A percentile compares a stretch with the other conserved stretches of the same genome.
Conservation (phyloP, 768 basidiomycete genomes). For the Hygrophorus russula region DNA sequence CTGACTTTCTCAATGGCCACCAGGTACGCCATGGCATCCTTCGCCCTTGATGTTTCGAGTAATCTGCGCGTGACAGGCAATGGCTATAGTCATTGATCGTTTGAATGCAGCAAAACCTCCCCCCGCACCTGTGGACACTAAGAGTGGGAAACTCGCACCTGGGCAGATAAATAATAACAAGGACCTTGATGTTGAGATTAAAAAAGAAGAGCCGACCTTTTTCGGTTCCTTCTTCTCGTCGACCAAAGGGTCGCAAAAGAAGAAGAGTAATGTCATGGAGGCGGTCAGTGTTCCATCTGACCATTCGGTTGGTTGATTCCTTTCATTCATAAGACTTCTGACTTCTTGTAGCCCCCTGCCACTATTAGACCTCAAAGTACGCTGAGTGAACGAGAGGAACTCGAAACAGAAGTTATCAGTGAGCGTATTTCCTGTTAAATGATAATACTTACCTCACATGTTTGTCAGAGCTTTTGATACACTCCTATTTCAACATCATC, state of each 20-base stretch:
- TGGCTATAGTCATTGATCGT: slow-evolving; percentile 76
- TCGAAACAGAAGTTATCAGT: slow-evolving; percentile 99
- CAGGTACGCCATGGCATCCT: slow-evolving; percentile 33
- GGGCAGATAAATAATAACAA: slow-evolving; percentile 81
- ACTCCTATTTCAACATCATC: slow-evolving; percentile 96
- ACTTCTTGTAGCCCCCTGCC: slow-evolving; percentile 48
- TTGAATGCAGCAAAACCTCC: slow-evolving; percentile 75
- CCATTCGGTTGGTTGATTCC: background rate
- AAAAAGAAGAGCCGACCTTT: slow-evolving; percentile 86
- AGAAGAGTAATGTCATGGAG: slow-evolving; percentile 45
- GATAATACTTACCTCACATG: background rate
- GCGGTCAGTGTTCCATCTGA: slow-evolving; percentile 20
- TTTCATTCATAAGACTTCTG: background rate
- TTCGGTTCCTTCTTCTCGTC: slow-evolving; percentile 92
- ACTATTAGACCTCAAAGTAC: slow-evolving; percentile 86
- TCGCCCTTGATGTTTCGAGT: background rate
- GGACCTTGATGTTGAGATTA: slow-evolving; percentile 84
- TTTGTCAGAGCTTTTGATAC: slow-evolving; percentile 76
- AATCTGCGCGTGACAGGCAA: slow-evolving; percentile 42
- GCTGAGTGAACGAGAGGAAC: slow-evolving; percentile 86
- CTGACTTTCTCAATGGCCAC: slow-evolving; percentile 96
- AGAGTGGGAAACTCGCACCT: slow-evolving; percentile 49
- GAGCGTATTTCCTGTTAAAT: slow-evolving; percentile 21
- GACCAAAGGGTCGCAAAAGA: slow-evolving; percentile 41
- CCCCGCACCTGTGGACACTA: slow-evolving; percentile 48